phyloP scores from a whole-genome alignment of 2,329 filamentous ascomycete species.

The Cladosporium sp. region DNA sequence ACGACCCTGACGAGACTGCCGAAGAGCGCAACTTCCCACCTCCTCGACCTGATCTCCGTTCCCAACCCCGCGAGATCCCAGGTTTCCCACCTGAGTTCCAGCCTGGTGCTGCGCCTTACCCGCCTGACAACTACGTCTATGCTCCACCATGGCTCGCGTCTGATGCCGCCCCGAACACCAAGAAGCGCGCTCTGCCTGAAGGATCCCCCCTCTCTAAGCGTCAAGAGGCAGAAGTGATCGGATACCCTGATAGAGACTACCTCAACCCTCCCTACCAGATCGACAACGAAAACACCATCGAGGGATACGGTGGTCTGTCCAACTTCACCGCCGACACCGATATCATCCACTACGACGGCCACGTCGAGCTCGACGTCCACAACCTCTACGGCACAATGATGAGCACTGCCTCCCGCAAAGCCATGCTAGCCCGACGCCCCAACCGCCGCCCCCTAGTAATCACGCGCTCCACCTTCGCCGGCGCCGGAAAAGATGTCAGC shows the following conservation, averaged over 20 bases:
- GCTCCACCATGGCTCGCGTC: slow-evolving; percentile 30
- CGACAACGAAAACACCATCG: slow-evolving; percentile 47
- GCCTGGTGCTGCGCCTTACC: slow-evolving; percentile 35
- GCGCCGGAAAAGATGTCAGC: slow-evolving; percentile 54
- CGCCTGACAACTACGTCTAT: slow-evolving; percentile 10
- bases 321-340: slow-evolving; percentile 56
- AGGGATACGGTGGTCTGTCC: slow-evolving; percentile 44
- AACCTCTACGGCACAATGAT: slow-evolving; percentile 62
- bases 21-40: slow-evolving; percentile 49
- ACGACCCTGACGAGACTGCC: slow-evolving; percentile 26
- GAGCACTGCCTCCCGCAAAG: slow-evolving; percentile 57
- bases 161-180: slow-evolving; percentile 47
- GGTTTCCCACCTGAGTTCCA: slow-evolving; percentile 67
- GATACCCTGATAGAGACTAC: slow-evolving; percentile 60
- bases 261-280: slow-evolving; percentile 63
- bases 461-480: slow-evolving; percentile 67
- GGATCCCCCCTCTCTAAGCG: slow-evolving; percentile 9
- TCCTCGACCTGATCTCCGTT: slow-evolving; percentile 44
- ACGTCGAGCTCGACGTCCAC: slow-evolving; percentile 66
- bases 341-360: slow-evolving; percentile 60
- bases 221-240: slow-evolving; percentile 32
- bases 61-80: slow-evolving; percentile 59
- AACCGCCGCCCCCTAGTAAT: slow-evolving; percentile 61
- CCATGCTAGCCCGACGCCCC: slow-evolving; percentile 61
- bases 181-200: slow-evolving; percentile 5